Conservation (phyloP, 495 filamentous ascomycete genomes). For the Podospora pseudopauciseta region DNA sequence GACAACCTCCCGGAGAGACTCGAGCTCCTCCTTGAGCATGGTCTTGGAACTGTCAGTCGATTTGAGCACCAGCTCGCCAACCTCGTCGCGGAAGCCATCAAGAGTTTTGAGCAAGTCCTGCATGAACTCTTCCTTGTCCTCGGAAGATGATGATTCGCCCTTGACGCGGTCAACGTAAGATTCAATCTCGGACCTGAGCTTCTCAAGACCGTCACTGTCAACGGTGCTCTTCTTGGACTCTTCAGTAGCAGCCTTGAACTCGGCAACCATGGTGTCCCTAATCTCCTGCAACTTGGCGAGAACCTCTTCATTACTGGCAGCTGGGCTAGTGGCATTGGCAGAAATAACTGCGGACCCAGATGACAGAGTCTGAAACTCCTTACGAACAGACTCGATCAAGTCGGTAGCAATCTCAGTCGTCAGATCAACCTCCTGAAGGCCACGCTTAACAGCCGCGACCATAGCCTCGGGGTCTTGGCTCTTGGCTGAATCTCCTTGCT, state of each 20-base stretch:
- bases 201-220: conserved; percentile 79
- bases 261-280: conserved; percentile 64
- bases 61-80: conserved; percentile 52
- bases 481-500: conserved; percentile 4
- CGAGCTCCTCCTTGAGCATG: conserved; percentile 73
- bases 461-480: conserved; percentile 19
- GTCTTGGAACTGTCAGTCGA: conserved; percentile 50
- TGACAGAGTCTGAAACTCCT: conserved; percentile 22
- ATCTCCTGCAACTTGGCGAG: conserved; percentile 71
- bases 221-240: conserved; percentile 77
- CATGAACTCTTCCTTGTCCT: conserved; percentile 68
- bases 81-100: conserved; percentile 66
- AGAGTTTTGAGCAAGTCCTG: conserved; percentile 68
- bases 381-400: conserved; percentile 21
- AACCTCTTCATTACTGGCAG: conserved; percentile 54
- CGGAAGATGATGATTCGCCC: conserved; percentile 49
- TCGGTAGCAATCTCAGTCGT: conserved; percentile 10
- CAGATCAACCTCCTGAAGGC: conserved; percentile 19
- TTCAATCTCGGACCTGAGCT: conserved; percentile 75
- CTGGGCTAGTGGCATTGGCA: conserved; percentile 3
- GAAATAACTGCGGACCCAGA: conserved; percentile 35
- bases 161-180: conserved; percentile 67
- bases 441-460: conserved; percentile 27
- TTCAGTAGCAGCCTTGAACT: conserved; percentile 56
- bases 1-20: conserved; percentile 70